Base-by-base conservation (phyloP, 345 rosid species). In the Ailanthus altissimus region DNA sequence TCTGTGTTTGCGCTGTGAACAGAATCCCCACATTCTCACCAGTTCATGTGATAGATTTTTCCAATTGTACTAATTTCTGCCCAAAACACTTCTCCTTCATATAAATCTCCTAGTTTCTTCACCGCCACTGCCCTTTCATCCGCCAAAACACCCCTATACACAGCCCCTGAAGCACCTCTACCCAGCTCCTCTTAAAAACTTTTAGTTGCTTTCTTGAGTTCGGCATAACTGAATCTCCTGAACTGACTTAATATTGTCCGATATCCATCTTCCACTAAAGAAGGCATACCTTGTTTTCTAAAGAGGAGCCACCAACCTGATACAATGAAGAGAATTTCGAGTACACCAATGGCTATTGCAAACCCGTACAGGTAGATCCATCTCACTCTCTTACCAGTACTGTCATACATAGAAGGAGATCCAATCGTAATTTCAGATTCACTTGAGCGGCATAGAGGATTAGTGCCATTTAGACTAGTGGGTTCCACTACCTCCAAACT, bases 61-160 rank as follows among this genome's bases (percentile, higher is more conserved):
- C 88, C 87, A 26, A 90, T 61, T 21, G 85, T 90, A 82, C 82
- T 77, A 67, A 88, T 87, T 65, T 88, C 92, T 2, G 90, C 89
- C 67, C 85, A 82, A 64, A 88, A 88, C 64, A 82, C 86, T 56
- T 85, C 90, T 8, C 85, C 86, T 58, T 83, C 87, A 68, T 76
- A 47, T 28, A 81, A 77, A 40, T 88, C 85, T 74, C 66, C 80
- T 18, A 90, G 79, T 77, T 78, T 83, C 85, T 88, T 90, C 72
- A 88, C 86, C 2, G 91, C 93, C 72, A 88, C 87, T 5, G 14
- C 70, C 38, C 81, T 82, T 47, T 83, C 87, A 49, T 82, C 81
- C 0, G 42, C 79, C 83, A 90, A 28, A 66, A 80, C 79, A 6
- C 90, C 90, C 63, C 83, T 88, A 40, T 78, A 90, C 1, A 90